Percentiles rank a stretch among this genome's conserved stretches.
phyloP scores from a whole-genome alignment of 1,139 yeast species.

The Chernovozyma sophiae-reginae region DNA sequence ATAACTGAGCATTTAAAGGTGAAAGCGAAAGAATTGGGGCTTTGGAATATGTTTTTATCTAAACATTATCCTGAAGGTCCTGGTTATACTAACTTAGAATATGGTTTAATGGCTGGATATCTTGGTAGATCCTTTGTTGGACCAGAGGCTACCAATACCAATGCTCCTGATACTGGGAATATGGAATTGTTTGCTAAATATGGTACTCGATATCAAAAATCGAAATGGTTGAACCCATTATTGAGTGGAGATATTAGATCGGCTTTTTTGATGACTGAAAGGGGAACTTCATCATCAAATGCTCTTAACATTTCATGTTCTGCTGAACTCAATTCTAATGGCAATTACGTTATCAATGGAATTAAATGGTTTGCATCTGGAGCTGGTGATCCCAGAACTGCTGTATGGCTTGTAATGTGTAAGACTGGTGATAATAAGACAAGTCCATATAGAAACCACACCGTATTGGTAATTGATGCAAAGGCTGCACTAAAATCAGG shows the following conservation, averaged over 20 bases:
- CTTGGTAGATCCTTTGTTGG: constrained; percentile 56
- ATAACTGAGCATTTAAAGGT: constrained; percentile 50
- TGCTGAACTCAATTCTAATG: constrained; percentile 40
- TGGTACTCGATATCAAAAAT: constrained; percentile 51
- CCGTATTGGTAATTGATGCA: constrained; percentile 57
- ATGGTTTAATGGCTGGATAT: constrained; percentile 68
- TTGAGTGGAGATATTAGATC: constrained; percentile 59
- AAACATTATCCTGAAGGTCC: constrained; percentile 58
- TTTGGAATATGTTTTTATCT: constrained; percentile 65
- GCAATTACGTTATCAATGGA: constrained; percentile 57
- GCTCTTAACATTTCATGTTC: constrained; percentile 59
- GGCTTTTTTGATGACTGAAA: constrained; percentile 71
- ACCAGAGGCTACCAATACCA: constrained; percentile 62
- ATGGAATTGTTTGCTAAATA: constrained; percentile 66
- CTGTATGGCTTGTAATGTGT: constrained; percentile 66
- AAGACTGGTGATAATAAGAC: constrained; percentile 42
- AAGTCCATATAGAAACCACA: constrained; percentile 49
- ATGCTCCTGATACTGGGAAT: constrained; percentile 75
- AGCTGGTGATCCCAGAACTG: constrained; percentile 67
- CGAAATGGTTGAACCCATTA: constrained; percentile 53
- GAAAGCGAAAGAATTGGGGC: constrained; percentile 53
- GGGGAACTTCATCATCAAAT: constrained; percentile 61
- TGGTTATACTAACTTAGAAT: constrained; percentile 62
- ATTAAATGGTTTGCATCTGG: constrained; percentile 77
- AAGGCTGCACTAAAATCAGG: constrained; percentile 51